These are phyloP conservation scores for Auriscalpium orientale DNA, from an alignment of 768 basidiomycete genomes.

Conservation along the genomic window DNA sequence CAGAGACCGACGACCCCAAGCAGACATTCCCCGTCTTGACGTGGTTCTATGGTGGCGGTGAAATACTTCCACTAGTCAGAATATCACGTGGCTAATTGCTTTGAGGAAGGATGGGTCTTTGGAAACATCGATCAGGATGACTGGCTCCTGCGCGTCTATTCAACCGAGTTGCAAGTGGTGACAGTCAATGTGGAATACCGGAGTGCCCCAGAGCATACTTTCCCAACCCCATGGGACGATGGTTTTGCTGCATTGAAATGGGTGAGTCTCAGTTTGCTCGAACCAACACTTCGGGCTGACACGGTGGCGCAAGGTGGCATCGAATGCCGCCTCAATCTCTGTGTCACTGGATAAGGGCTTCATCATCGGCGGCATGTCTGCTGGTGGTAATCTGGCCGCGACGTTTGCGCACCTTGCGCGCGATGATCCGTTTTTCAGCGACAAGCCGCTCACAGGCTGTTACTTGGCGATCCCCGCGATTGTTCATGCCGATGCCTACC, in stretches of 20 bases:
- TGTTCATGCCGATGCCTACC: background rate
- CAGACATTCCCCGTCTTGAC: conserved; percentile 4
- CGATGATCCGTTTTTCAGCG: background rate
- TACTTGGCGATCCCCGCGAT: background rate
- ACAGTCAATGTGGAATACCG: background rate
- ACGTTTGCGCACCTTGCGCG: background rate
- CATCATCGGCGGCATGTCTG: background rate
- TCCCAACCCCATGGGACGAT: background rate
- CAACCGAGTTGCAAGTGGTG: background rate
- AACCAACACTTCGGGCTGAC: background rate
- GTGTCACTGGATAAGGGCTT: background rate
- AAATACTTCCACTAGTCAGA: background rate
- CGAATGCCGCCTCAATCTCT: background rate
- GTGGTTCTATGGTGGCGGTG: conserved; percentile 12
- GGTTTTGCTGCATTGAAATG: background rate
- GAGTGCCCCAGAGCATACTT: background rate
- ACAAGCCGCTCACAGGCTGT: background rate
- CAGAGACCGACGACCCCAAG: background rate
- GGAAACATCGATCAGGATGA: background rate
- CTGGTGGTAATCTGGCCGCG: background rate
- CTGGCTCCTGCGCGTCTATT: background rate
- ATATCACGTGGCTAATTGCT: background rate
- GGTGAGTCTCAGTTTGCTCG: background rate
- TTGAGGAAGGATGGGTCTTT: background rate
- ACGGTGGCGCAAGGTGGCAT: background rate